Conservation (phyloP, 192 early-diverging fungal species). For the Neocallimastix lanati region DNA sequence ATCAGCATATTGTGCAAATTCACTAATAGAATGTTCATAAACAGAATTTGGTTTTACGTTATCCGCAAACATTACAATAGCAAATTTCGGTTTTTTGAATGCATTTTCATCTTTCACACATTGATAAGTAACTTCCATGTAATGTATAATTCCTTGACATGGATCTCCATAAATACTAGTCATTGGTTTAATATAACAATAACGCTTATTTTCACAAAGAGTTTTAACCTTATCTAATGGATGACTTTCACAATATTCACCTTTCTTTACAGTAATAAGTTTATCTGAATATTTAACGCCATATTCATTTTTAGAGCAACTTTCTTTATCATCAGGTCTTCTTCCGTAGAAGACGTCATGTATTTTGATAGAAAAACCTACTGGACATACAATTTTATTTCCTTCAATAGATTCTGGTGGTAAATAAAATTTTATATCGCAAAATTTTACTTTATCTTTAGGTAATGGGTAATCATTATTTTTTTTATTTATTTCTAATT, state of each 20-base stretch:
- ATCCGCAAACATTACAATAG: not conserved
- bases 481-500: not conserved
- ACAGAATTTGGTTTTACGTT: not conserved
- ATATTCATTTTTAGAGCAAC: not conserved
- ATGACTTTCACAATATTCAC: not conserved
- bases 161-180: not conserved
- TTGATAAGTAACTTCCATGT: not conserved
- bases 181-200: not conserved
- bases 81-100: not conserved
- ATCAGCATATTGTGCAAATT: not conserved
- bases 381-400: not conserved
- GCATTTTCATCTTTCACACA: not conserved
- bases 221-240: not conserved
- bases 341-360: not conserved
- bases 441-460: not conserved
- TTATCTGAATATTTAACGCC: not conserved
- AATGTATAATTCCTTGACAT: not conserved
- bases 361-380: not conserved
- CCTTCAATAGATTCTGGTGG: not conserved
- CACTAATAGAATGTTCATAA: not conserved
- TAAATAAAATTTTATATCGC: not conserved
- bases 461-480: not conserved
- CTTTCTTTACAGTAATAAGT: not conserved
- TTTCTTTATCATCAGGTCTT: not conserved
- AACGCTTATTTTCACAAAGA: not conserved